Conservation (phyloP, 208 protist genomes). For the Leishmania guyanensis region DNA sequence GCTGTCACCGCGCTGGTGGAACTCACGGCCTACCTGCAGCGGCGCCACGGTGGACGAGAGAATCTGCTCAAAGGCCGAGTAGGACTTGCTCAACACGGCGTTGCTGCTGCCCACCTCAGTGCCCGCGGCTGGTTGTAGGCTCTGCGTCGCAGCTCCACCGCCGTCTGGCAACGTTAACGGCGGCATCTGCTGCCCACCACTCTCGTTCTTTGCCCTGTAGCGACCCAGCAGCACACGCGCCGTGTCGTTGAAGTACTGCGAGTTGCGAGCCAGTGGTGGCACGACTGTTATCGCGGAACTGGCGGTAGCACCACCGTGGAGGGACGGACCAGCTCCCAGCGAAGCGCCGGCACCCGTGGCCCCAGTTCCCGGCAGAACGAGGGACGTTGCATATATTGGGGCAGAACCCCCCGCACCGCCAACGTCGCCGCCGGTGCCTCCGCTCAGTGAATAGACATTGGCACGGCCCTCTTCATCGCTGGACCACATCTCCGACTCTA, state of each 20-base stretch:
- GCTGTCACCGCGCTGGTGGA: slow-evolving; percentile 41
- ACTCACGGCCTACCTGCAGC: slow-evolving; percentile 26
- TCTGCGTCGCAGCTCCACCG: not conserved
- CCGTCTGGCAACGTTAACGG: not conserved
- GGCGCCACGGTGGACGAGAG: slow-evolving; percentile 38
- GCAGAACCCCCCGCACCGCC: not conserved
- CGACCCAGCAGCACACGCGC: slow-evolving; percentile 39
- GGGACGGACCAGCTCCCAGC: not conserved
- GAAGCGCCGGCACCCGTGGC: not conserved
- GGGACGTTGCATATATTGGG: not conserved
- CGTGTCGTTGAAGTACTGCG: slow-evolving; percentile 43
- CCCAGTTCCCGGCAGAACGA: not conserved
- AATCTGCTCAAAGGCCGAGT: slow-evolving; percentile 53
- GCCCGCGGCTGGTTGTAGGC: too few relatives aligned
- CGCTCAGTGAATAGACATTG: slow-evolving; percentile 1
- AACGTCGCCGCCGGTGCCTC: not conserved
- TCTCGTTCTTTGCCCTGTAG: slow-evolving; percentile 24
- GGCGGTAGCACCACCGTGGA: not conserved
- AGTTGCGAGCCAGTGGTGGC: slow-evolving; percentile 1
- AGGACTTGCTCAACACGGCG: slow-evolving; percentile 4
- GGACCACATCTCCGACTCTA: slow-evolving; percentile 19
- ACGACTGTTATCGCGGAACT: not conserved
- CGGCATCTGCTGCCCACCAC: not conserved
- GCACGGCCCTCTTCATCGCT: slow-evolving; percentile 27
- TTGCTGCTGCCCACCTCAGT: not conserved